Evolutionary conservation across 1,139 yeast species (phyloP).

Genomic region (Zygoascus hellenicus): DNA sequence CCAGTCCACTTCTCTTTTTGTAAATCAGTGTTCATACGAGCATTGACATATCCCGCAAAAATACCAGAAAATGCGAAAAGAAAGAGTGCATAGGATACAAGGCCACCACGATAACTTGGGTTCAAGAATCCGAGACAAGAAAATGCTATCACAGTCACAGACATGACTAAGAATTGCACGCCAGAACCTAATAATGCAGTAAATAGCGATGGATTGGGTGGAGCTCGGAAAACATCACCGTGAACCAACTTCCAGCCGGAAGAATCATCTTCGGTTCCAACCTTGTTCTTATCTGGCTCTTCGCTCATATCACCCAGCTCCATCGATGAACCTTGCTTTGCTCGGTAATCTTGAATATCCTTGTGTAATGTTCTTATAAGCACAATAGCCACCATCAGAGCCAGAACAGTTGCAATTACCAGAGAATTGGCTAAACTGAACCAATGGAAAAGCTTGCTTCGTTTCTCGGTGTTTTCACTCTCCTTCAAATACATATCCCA

Average conservation of each 20-base stretch:
- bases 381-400: constrained; percentile 60
- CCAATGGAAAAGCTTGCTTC: constrained; percentile 50
- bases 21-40: constrained; percentile 53
- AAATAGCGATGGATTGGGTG: constrained; percentile 43
- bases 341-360: constrained; percentile 40
- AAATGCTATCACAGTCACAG: constrained; percentile 53
- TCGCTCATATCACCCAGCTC: constrained; percentile 4
- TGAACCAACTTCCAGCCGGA: constrained; percentile 53
- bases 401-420: constrained; percentile 52
- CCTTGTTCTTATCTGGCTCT: constrained; percentile 10
- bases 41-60: constrained; percentile 66
- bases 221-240: constrained; percentile 51
- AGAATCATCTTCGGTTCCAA: constrained; percentile 29
- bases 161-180: constrained; percentile 59
- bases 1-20: constrained; percentile 35
- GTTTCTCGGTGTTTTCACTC: constrained; percentile 43
- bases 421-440: constrained; percentile 61
- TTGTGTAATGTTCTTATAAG: constrained; percentile 45
- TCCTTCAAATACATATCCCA: constrained; percentile 69
- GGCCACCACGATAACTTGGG: constrained; percentile 61
- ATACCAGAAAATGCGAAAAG: constrained; percentile 66
- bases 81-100: constrained; percentile 53
- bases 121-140: constrained; percentile 53
- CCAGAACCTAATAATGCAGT: constrained; percentile 68
- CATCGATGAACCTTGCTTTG: constrained; percentile 13